A percentile compares a stretch with the other conserved stretches of the same genome.
phyloP scores from a whole-genome alignment of 2,329 filamentous ascomycete species.

The Alternaria infectoria region DNA sequence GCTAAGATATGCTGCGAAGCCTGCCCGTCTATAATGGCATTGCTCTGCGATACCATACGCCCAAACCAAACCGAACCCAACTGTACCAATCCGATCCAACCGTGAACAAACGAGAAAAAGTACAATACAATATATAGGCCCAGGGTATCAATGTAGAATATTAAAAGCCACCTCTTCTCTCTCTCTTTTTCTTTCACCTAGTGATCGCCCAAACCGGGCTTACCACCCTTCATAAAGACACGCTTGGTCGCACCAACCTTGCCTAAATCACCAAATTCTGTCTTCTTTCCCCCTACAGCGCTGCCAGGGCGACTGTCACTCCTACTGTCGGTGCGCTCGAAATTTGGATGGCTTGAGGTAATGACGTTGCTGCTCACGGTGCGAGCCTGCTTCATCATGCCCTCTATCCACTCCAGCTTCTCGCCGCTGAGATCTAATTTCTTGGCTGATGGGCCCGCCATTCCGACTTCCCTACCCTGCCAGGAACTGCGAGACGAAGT shows the following conservation, averaged over 20 bases:
- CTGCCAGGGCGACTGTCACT: conserved; percentile 26
- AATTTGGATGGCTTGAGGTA: conserved; percentile 21
- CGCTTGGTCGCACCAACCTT: conserved; percentile 76
- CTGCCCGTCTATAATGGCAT: conserved; percentile 3
- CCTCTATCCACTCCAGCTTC: conserved; percentile 80
- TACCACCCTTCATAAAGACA: conserved; percentile 62
- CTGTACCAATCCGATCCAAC: not conserved
- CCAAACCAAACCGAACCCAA: not conserved
- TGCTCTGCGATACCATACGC: not conserved
- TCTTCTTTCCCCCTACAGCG: conserved; percentile 22
- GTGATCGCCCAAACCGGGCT: conserved; percentile 13
- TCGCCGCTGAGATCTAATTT: conserved; percentile 70
- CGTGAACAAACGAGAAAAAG: not conserved
- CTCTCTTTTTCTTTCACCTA: not conserved
- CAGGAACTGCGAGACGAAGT: conserved; percentile 42
- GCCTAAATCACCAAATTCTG: conserved; percentile 71
- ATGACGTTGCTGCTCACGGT: conserved; percentile 67
- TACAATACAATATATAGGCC: not conserved
- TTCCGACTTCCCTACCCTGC: conserved; percentile 61
- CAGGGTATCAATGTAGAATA: conserved; percentile 13
- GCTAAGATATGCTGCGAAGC: conserved; percentile 4
- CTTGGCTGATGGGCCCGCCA: conserved; percentile 72
- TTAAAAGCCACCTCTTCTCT: conserved; percentile 1
- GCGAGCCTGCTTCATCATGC: conserved; percentile 79
- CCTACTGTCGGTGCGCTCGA: conserved; percentile 34